A percentile compares a stretch with the other conserved stretches of the same genome.
Evolutionary conservation across 768 basidiomycete genomes (phyloP).

Genomic region (Asterophora parasitica): DNA sequence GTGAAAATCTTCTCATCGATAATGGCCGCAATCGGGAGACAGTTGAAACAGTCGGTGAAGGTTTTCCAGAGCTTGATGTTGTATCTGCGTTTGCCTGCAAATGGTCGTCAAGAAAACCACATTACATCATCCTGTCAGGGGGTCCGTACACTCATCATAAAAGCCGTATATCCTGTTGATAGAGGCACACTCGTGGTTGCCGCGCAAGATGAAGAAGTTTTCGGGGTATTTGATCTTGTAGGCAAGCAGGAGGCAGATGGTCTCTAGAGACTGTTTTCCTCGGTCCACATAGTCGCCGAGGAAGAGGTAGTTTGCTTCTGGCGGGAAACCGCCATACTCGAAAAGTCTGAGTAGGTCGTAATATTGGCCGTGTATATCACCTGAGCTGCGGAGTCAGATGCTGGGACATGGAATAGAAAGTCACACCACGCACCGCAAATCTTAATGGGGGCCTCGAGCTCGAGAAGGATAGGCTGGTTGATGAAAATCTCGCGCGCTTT

Average conservation of each 20-base stretch:
- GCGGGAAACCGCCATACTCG: conserved; percentile 98
- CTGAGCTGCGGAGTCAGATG: conserved; percentile 35
- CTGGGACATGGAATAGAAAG: conserved; percentile 17
- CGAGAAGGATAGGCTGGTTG: conserved; percentile 95
- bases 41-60: conserved; percentile 99
- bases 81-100: conserved; percentile 95
- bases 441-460: conserved; percentile 99
- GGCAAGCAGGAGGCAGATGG: conserved; percentile 96
- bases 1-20: conserved; percentile 99
- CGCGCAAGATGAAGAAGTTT: conserved; percentile 99
- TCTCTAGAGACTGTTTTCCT: conserved; percentile 98
- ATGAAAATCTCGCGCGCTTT: conserved; percentile 99
- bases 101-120: neutral
- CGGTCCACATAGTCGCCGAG: conserved; percentile 99
- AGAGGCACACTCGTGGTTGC: conserved; percentile 98
- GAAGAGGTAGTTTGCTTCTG: conserved; percentile 99
- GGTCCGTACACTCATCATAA: conserved; percentile 93
- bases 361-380: conserved; percentile 99
- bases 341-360: conserved; percentile 97
- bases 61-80: conserved; percentile 99
- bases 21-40: conserved; percentile 97
- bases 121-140: conserved; percentile 10
- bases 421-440: conserved; percentile 79
- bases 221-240: conserved; percentile 99
- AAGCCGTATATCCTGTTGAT: conserved; percentile 99